Evolutionary conservation across 805 yeast genomes (phyloP).

Genomic region (Pichia pseudocactophila): DNA sequence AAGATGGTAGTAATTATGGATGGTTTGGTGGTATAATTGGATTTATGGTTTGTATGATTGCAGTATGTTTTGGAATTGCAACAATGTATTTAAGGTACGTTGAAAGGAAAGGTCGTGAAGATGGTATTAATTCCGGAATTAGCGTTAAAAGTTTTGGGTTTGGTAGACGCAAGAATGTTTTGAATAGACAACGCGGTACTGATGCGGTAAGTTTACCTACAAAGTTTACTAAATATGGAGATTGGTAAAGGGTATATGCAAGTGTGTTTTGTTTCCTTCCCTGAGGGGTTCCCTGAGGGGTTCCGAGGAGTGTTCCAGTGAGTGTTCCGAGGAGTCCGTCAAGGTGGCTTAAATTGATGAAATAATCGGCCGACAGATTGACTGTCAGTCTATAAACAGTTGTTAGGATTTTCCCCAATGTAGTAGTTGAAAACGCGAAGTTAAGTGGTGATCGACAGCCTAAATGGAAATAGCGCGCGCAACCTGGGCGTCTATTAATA

Average conservation of each 20-base stretch:
- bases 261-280: no score
- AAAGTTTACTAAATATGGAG: constrained; percentile 25
- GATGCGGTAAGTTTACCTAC: constrained; percentile 27
- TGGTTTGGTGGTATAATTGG: constrained; percentile 44
- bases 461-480: no score
- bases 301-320: no score
- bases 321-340: no score
- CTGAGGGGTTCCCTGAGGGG: no score
- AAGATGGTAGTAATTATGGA: constrained; percentile 28
- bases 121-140: constrained; percentile 11
- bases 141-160: constrained; percentile 25
- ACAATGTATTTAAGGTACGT: constrained; percentile 20
- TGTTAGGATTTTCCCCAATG: no score
- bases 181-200: constrained; percentile 12
- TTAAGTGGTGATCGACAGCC: no score
- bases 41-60: constrained; percentile 21
- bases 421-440: no score
- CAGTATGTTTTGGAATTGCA: constrained; percentile 18
- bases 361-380: no score
- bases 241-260: constrained; percentile 15
- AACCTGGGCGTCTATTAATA: no score
- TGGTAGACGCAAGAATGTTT: constrained; percentile 18
- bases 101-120: constrained; percentile 11
- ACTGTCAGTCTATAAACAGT: no score
- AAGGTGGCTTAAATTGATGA: no score